Evolutionary conservation across 2,329 filamentous ascomycete species (phyloP).

Genomic region (Aspergillus sp.): DNA sequence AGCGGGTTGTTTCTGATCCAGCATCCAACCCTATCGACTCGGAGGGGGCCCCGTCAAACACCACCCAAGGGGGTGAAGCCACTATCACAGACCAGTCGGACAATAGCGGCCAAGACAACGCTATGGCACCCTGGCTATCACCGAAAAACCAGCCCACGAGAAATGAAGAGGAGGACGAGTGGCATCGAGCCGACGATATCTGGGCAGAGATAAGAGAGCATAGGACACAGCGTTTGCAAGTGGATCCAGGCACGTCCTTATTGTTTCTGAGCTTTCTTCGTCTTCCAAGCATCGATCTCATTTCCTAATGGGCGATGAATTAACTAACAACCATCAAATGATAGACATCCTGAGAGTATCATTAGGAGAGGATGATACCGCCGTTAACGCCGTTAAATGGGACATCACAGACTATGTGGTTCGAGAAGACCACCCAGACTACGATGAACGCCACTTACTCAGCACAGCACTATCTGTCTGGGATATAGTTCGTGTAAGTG

Average conservation of each 20-base stretch:
- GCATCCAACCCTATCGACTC: neutral
- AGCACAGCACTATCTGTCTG: neutral
- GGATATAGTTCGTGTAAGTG: neutral
- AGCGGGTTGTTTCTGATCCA: neutral
- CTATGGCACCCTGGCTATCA: neutral
- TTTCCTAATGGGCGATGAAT: neutral
- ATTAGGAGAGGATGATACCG: neutral
- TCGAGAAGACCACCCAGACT: neutral
- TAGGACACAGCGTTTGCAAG: neutral
- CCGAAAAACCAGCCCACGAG: neutral
- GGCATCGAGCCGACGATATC: constrained; percentile 6
- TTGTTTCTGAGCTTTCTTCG: neutral
- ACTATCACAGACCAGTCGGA: neutral
- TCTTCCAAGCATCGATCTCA: neutral
- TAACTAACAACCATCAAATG: neutral
- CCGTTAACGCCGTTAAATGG: constrained; percentile 1
- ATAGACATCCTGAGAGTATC: neutral
- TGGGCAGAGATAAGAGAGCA: constrained; percentile 4
- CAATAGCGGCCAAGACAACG: neutral
- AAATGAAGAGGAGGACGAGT: constrained; percentile 2
- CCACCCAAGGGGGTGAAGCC: neutral
- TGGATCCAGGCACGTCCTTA: neutral
- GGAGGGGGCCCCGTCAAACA: neutral
- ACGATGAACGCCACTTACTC: neutral
- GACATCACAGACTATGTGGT: neutral